Evolutionary conservation across 768 basidiomycete genomes (phyloP).

Genomic region (Trichaptum fuscoviolaceum): DNA sequence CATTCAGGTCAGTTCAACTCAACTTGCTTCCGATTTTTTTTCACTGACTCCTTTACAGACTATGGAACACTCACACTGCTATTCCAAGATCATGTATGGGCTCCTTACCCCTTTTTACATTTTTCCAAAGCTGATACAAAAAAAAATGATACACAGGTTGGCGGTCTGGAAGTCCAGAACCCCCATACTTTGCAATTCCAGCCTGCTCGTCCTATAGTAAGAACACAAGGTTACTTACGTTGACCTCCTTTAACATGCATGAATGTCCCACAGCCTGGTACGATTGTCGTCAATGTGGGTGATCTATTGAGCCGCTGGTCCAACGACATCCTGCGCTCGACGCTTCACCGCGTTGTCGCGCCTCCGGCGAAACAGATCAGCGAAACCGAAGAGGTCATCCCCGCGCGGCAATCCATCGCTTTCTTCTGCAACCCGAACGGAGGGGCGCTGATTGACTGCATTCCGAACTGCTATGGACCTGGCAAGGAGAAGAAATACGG

Average conservation of each 20-base stretch:
- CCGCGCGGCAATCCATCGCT: conserved; percentile 72
- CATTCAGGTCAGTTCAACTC: conserved; percentile 49
- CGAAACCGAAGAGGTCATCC: conserved; percentile 49
- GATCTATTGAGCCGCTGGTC: conserved; percentile 82
- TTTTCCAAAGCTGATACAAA: background rate
- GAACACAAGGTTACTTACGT: conserved; percentile 18
- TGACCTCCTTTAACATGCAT: conserved; percentile 4
- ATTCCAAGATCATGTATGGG: conserved; percentile 64
- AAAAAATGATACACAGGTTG: conserved; percentile 39
- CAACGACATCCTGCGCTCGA: conserved; percentile 73
- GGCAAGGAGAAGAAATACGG: conserved; percentile 56
- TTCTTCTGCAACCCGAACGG: conserved; percentile 87
- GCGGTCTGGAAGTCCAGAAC: conserved; percentile 78
- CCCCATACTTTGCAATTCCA: conserved; percentile 69
- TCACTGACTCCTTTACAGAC: conserved; percentile 34
- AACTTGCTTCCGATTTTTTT: background rate
- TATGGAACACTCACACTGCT: conserved; percentile 79
- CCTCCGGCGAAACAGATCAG: conserved; percentile 49
- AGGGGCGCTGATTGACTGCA: conserved; percentile 57
- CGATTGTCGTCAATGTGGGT: conserved; percentile 79
- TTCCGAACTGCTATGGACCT: conserved; percentile 57
- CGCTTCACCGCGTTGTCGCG: conserved; percentile 78
- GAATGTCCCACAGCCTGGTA: conserved; percentile 49
- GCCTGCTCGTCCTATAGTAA: conserved; percentile 71
- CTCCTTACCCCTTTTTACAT: background rate